Evolutionary conservation across 352 stramenopile species (phyloP).

Genomic region (Phytophthora ramorum): DNA sequence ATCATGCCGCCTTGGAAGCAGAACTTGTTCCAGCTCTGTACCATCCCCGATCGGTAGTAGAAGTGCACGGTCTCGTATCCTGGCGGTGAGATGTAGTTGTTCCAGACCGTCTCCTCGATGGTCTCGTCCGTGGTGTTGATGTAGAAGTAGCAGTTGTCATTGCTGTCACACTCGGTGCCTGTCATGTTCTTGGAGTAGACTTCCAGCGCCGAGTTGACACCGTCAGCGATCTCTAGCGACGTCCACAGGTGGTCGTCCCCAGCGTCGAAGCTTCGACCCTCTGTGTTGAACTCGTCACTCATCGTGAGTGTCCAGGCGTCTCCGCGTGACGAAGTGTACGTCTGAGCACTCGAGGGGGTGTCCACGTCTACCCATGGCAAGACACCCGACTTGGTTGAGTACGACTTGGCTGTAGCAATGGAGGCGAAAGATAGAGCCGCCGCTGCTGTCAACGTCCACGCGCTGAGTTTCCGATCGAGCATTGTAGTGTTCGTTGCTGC

Average conservation of each 20-base stretch:
- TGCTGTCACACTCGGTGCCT: slow-evolving; percentile 55
- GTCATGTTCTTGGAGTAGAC: slow-evolving; percentile 73
- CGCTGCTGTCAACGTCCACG: neutral
- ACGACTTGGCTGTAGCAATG: slow-evolving; percentile 4
- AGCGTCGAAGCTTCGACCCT: slow-evolving; percentile 85
- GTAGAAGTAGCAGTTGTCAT: slow-evolving; percentile 63
- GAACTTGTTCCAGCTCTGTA: slow-evolving; percentile 94
- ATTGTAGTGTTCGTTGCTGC: slow-evolving; percentile 3
- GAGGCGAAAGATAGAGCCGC: neutral
- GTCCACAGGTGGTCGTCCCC: slow-evolving; percentile 95
- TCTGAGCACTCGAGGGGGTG: slow-evolving; percentile 42
- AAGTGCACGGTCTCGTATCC: slow-evolving; percentile 55
- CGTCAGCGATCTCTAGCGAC: slow-evolving; percentile 63
- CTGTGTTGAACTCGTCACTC: slow-evolving; percentile 50
- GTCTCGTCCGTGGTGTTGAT: slow-evolving; percentile 63
- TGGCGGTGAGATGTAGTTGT: slow-evolving; percentile 61
- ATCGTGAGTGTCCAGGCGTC: slow-evolving; percentile 69
- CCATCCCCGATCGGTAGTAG: slow-evolving; percentile 72
- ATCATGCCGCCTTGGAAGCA: slow-evolving; percentile 94
- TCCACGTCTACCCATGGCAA: slow-evolving; percentile 63
- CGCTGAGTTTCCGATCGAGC: slow-evolving; percentile 2
- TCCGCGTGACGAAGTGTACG: slow-evolving; percentile 56
- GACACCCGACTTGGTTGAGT: slow-evolving; percentile 46
- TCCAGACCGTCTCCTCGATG: slow-evolving; percentile 58
- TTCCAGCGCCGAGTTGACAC: slow-evolving; percentile 68